phyloP scores from a whole-genome alignment of 2,329 filamentous ascomycete genomes.

The Aspergillus sp. region DNA sequence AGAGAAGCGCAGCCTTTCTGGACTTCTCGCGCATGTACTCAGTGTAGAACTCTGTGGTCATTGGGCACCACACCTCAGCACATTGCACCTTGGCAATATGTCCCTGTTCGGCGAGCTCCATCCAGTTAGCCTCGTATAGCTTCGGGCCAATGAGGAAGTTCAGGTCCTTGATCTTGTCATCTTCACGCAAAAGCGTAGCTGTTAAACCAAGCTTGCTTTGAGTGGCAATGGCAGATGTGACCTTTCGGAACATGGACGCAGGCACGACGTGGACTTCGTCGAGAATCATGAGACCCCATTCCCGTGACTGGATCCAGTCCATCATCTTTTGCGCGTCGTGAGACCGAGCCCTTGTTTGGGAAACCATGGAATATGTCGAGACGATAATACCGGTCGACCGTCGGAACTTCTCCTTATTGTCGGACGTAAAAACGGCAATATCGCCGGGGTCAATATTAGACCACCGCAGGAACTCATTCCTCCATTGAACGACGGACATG shows the following conservation, averaged over 20 bases:
- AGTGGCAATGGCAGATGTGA: constrained; percentile 88
- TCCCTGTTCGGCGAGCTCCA: constrained; percentile 94
- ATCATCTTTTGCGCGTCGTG: constrained; percentile 97
- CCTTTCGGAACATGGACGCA: constrained; percentile 91
- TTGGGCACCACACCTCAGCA: constrained; percentile 98
- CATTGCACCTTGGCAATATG: constrained; percentile 97
- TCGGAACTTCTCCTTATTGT: constrained; percentile 82
- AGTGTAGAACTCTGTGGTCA: constrained; percentile 97
- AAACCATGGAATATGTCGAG: constrained; percentile 99
- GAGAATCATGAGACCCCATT: constrained; percentile 96
- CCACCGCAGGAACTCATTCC: constrained; percentile 96
- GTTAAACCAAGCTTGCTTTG: constrained; percentile 95
- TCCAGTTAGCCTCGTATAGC: constrained; percentile 98
- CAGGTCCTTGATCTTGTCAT: constrained; percentile 96
- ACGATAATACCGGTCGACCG: constrained; percentile 94
- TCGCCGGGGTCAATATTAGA: constrained; percentile 96
- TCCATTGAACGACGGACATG: constrained; percentile 98
- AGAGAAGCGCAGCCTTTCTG: constrained; percentile 69
- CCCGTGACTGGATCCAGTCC: constrained; percentile 82
- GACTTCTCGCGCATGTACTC: constrained; percentile 78
- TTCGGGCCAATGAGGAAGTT: constrained; percentile 98
- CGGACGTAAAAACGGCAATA: constrained; percentile 91
- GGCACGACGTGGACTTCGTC: constrained; percentile 98
- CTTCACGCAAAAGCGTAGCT: constrained; percentile 89
- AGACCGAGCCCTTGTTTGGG: constrained; percentile 79